Percentiles rank a stretch among this genome's conserved stretches.
Conservation (phyloP, 2,329 filamentous ascomycete genomes). For the Monilinia fructigena region DNA sequence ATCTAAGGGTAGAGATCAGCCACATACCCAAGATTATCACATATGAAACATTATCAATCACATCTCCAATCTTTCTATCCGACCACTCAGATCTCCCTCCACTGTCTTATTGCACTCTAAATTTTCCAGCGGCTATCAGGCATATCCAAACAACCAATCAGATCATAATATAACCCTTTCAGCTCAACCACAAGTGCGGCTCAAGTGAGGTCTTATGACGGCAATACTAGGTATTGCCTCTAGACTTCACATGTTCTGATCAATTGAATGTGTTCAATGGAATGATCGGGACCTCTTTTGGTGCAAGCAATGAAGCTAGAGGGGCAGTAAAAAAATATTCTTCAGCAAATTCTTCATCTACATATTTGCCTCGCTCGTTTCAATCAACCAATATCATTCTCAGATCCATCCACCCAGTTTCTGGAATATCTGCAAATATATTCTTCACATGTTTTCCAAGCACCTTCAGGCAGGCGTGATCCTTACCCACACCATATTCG, state of each 20-base stretch:
- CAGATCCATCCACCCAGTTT: not conserved
- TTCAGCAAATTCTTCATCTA: not conserved
- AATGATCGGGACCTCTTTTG: not conserved
- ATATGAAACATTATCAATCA: conserved; percentile 17
- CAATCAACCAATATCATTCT: not conserved
- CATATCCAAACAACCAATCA: not conserved
- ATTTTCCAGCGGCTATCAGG: not conserved
- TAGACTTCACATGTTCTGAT: not conserved
- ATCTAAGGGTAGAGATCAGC: not conserved
- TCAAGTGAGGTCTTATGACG: conserved; percentile 10
- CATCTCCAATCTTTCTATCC: not conserved
- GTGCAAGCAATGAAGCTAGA: not conserved
- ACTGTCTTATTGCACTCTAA: not conserved
- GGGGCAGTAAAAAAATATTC: not conserved
- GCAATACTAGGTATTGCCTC: not conserved
- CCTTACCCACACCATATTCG: not conserved
- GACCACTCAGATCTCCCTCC: no score
- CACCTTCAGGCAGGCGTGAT: not conserved
- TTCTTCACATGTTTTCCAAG: not conserved
- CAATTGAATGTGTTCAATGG: not conserved
- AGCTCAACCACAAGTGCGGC: conserved; percentile 13
- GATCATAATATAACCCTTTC: not conserved
- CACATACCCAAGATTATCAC: not conserved
- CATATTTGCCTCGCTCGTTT: not conserved
- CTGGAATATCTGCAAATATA: not conserved